Base-by-base conservation (phyloP, 768 basidiomycete species). In the Dacryopinax spathularia region DNA sequence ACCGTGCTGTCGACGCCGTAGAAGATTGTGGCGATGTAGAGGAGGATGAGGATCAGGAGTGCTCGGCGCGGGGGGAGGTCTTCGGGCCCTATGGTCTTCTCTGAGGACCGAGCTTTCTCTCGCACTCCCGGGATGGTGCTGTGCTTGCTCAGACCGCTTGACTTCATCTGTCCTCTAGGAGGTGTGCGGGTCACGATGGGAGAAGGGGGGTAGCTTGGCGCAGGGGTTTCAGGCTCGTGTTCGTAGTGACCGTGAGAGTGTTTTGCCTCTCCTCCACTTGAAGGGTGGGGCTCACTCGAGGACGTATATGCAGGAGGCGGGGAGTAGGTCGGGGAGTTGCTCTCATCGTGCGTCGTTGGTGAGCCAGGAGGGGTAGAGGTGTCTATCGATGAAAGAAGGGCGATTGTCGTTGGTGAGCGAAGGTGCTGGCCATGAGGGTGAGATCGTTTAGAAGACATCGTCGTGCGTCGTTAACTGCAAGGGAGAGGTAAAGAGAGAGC, bases 1-100 rank as follows among this genome's bases (percentile, higher is more conserved):
- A 56, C 48, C 3, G 48, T 56, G 29, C 48, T 56, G 48, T 56
- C 48, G 48, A 56, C 31, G 48, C 48, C 48, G 48, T 56, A 56
- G 48, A 56, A 56, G 25, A 56, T 22, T 22, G 48, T 56, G 9
- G 48, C 48, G 13, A 18, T 56, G 48, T 56, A 56, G 13, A 56
- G 48, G 25, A 56, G 48, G 48, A 29, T 56, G 13, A 56, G 10
- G 25, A 56, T 56, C 25, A 56, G 22, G 25, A 29, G 25, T 29
- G 48, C 31, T 2, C 48, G 10, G 10, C 48, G 12, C 9, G 48
- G 48, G 5, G 48, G 7, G 13, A 56, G 48, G 25, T 56, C 48
- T 22, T 56, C 48, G 9, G 48, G 48, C 6, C 48, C 48, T 20
- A 18, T 29, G 13, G 3, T 25, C 48, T 27, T 29, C 6, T 6